Conservation (phyloP, 1,139 yeast genomes). For the Eremothecium cymbalariae region DNA sequence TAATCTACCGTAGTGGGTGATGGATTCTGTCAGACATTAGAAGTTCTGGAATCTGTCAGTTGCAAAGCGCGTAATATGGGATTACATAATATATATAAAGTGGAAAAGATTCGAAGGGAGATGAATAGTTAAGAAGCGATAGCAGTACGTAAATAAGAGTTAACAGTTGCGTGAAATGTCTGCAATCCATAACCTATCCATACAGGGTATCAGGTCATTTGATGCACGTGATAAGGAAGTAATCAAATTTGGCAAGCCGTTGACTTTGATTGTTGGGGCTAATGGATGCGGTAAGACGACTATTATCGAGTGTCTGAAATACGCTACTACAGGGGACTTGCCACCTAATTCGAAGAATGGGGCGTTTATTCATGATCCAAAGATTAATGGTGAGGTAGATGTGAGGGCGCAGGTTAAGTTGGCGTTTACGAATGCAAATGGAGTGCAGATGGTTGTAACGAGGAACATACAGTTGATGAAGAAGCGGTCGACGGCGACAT, state of each 20-base stretch:
- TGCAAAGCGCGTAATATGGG: too few relatives aligned
- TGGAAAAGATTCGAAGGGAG: neutral
- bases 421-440: slow-evolving; percentile 70
- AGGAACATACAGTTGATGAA: slow-evolving; percentile 69
- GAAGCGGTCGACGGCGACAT: slow-evolving; percentile 57
- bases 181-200: slow-evolving; percentile 65
- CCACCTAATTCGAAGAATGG: slow-evolving; percentile 97
- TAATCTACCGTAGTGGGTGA: neutral
- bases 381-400: slow-evolving; percentile 62
- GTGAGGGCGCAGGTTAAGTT: slow-evolving; percentile 87
- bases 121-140: neutral
- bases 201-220: slow-evolving; percentile 87
- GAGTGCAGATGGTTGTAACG: slow-evolving; percentile 75
- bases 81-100: too few relatives aligned
- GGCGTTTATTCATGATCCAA: slow-evolving; percentile 93
- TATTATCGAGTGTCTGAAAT: slow-evolving; percentile 85
- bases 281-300: slow-evolving; percentile 99
- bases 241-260: slow-evolving; percentile 81
- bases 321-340: slow-evolving; percentile 90
- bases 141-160: neutral
- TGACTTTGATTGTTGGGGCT: slow-evolving; percentile 90
- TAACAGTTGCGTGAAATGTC: slow-evolving; percentile 40
- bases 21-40: neutral
- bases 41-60: neutral
- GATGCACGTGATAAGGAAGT: slow-evolving; percentile 76